phyloP scores from a whole-genome alignment of 306 rosid species.

The Luffa acutangula region DNA sequence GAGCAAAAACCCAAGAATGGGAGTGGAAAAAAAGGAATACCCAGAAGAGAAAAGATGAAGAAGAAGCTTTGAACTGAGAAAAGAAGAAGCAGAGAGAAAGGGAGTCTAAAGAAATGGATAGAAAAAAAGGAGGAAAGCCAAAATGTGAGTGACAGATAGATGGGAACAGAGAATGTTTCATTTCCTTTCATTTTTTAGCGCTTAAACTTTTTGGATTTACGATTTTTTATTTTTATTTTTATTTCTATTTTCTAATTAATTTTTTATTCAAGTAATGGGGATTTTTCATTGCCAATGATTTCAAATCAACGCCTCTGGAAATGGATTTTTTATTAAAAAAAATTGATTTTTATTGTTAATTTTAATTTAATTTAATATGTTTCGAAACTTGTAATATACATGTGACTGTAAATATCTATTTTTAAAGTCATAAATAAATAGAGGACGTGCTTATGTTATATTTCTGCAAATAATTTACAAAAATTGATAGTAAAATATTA shows the following conservation, averaged over 20 bases:
- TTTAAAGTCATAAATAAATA: too few relatives aligned
- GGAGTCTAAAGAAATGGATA: neutral
- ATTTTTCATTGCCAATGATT: neutral
- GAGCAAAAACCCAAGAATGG: neutral
- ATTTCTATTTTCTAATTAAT: neutral
- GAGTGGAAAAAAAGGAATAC: neutral
- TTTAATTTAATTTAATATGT: too few relatives aligned
- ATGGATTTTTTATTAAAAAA: too few relatives aligned
- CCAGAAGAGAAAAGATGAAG: conserved; percentile 3
- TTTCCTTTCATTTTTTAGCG: neutral
- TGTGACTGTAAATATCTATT: too few relatives aligned
- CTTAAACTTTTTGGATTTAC: neutral
- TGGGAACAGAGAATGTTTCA: neutral
- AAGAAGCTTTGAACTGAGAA: neutral
- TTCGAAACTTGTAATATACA: too few relatives aligned
- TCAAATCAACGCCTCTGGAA: neutral
- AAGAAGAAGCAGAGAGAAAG: neutral
- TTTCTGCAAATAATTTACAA: too few relatives aligned
- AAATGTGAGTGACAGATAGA: conserved; percentile 11
- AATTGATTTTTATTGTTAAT: too few relatives aligned
- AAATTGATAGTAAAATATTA: too few relatives aligned
- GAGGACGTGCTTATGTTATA: too few relatives aligned
- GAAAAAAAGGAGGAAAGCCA: neutral
- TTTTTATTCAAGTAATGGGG: neutral
- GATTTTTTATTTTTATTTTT: neutral